Conservation (phyloP, 805 yeast species). For the Spathaspora gorwiae region DNA sequence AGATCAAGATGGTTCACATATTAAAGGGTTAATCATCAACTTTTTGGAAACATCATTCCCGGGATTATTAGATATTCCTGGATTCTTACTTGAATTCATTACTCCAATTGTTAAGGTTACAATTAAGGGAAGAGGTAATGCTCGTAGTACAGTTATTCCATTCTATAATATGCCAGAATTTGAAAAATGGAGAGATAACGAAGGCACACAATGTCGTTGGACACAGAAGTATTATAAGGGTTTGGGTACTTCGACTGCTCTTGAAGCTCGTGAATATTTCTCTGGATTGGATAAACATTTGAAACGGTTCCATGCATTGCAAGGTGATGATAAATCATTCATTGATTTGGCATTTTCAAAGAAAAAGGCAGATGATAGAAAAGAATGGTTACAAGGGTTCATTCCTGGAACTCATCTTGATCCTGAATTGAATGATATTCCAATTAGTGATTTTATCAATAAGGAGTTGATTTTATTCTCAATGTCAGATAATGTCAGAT, state of each 20-base stretch:
- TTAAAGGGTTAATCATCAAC: conserved; percentile 90
- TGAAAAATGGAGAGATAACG: conserved; percentile 86
- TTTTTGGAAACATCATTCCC: conserved; percentile 93
- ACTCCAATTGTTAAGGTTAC: conserved; percentile 95
- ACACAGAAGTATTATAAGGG: conserved; percentile 96
- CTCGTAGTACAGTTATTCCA: conserved; percentile 53
- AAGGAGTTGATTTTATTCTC: conserved; percentile 92
- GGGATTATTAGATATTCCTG: conserved; percentile 84
- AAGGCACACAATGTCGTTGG: conserved; percentile 74
- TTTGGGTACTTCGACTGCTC: conserved; percentile 87
- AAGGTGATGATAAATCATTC: conserved; percentile 67
- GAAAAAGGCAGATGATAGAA: conserved; percentile 93
- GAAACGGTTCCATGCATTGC: conserved; percentile 77
- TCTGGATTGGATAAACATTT: conserved; percentile 78
- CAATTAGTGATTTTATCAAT: conserved; percentile 90
- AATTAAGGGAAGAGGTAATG: conserved; percentile 54
- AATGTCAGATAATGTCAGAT: conserved; percentile 93
- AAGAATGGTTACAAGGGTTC: conserved; percentile 91
- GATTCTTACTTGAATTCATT: conserved; percentile 87
- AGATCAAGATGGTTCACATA: conserved; percentile 98
- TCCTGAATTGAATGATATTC: conserved; percentile 68
- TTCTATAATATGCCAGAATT: conserved; percentile 96
- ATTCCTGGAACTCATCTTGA: conserved; percentile 91
- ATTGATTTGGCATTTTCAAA: conserved; percentile 94
- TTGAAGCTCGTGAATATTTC: conserved; percentile 86